Percentiles rank a stretch among this genome's conserved stretches.
Evolutionary conservation across 129 eudicot genomes (phyloP).

Genomic region (Pittosporum tobira): DNA sequence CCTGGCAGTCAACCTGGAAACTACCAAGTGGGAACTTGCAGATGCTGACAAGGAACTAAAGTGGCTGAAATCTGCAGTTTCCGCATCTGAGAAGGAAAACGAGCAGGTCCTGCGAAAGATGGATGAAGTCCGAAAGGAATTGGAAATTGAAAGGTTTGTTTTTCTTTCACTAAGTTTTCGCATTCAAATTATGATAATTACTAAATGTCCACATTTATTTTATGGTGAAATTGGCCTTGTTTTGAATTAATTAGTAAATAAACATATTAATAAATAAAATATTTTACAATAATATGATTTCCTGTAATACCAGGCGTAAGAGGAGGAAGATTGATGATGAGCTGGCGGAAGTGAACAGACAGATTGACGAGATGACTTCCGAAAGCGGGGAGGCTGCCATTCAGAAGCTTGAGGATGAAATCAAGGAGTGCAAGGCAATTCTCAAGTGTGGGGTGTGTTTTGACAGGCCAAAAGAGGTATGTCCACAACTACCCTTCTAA

Average conservation of each 20-base stretch:
- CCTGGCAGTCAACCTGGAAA: conserved; percentile 57
- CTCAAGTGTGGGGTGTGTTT: conserved; percentile 95
- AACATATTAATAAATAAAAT: too few relatives aligned
- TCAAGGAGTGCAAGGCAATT: conserved; percentile 81
- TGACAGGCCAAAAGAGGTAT: conserved; percentile 96
- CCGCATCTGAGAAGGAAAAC: conserved; percentile 78
- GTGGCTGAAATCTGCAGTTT: conserved; percentile 68
- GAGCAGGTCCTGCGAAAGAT: conserved; percentile 63
- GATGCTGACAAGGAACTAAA: conserved; percentile 88
- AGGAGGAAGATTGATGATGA: conserved; percentile 83
- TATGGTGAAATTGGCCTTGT: too few relatives aligned
- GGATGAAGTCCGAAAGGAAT: conserved; percentile 60
- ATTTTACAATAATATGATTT: too few relatives aligned
- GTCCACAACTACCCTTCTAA: background rate
- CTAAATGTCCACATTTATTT: too few relatives aligned
- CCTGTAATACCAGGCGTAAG: conserved; percentile 37
- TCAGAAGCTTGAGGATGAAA: conserved; percentile 88
- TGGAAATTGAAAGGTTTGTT: conserved; percentile 67
- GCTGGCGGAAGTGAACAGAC: conserved; percentile 47
- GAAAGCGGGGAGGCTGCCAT: conserved; percentile 90
- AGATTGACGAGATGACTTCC: conserved; percentile 56
- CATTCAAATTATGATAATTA: too few relatives aligned
- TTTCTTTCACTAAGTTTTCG: background rate
- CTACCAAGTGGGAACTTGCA: conserved; percentile 64
- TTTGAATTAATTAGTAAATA: too few relatives aligned